These are phyloP conservation scores for Crotalaria pallida DNA, from an alignment of 306 rosid genomes.

Conservation along the genomic window DNA sequence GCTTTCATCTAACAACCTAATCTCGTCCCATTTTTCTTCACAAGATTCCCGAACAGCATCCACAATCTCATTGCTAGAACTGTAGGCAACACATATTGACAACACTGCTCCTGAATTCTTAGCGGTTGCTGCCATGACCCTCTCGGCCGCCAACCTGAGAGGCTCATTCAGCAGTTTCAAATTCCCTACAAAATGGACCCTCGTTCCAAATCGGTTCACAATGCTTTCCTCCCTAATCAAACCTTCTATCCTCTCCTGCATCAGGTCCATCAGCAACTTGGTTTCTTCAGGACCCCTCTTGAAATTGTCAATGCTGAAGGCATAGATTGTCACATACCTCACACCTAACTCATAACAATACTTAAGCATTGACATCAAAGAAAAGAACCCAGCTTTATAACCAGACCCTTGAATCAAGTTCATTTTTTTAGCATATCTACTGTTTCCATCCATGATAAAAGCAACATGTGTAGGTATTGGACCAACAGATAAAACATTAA, in stretches of 20 bases:
- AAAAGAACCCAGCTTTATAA: constrained; percentile 27
- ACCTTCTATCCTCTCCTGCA: constrained; percentile 37
- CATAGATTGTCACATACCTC: constrained; percentile 33
- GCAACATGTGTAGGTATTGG: constrained; percentile 34
- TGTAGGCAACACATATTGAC: constrained; percentile 42
- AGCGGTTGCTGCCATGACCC: constrained; percentile 34
- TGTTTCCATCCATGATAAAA: constrained; percentile 43
- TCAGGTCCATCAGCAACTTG: constrained; percentile 36
- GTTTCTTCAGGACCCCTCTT: constrained; percentile 34
- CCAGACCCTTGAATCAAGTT: constrained; percentile 25
- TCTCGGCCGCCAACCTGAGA: constrained; percentile 34
- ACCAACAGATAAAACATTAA: constrained; percentile 23
- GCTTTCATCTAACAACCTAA: constrained; percentile 11
- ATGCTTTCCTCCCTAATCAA: constrained; percentile 30
- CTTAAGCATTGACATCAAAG: constrained; percentile 31
- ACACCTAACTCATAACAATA: constrained; percentile 38
- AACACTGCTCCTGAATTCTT: constrained; percentile 29
- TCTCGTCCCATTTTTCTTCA: constrained; percentile 34
- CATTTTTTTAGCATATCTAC: constrained; percentile 26
- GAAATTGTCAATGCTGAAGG: constrained; percentile 39
- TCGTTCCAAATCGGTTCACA: constrained; percentile 23
- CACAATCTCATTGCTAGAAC: constrained; percentile 43
- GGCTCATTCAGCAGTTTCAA: constrained; percentile 32
- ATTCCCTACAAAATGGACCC: constrained; percentile 36
- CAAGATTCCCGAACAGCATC: constrained; percentile 37